Percentiles rank a stretch among this genome's conserved stretches.
phyloP scores from a whole-genome alignment of 2,329 filamentous ascomycete species.

The Acrocalymma vagum region DNA sequence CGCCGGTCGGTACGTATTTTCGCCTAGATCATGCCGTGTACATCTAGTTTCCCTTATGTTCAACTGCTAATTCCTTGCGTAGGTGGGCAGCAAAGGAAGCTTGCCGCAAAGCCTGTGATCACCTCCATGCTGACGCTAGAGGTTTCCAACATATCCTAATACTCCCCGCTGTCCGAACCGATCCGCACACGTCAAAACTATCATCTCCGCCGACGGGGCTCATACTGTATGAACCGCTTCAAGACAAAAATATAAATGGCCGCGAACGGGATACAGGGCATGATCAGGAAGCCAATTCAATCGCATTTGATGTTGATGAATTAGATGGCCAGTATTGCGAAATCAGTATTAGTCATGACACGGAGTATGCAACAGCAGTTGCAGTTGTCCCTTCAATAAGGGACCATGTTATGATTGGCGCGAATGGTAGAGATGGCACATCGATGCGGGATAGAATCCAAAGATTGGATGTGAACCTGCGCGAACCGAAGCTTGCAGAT shows the following conservation, averaged over 20 bases:
- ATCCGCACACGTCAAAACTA: constrained; percentile 10
- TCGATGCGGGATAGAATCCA: too few species aligned
- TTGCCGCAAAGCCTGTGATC: constrained; percentile 54
- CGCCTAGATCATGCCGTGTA: too few species aligned
- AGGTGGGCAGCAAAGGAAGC: constrained; percentile 63
- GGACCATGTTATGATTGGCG: not conserved
- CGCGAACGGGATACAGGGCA: constrained; percentile 1
- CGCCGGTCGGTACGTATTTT: constrained; percentile 44
- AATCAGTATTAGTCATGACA: constrained; percentile 88
- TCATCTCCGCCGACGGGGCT: constrained; percentile 34
- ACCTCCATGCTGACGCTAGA: constrained; percentile 25
- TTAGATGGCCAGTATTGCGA: constrained; percentile 63
- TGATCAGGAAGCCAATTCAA: not conserved
- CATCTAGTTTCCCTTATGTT: not conserved
- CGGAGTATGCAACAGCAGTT: constrained; percentile 78
- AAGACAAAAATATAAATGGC: too few species aligned
- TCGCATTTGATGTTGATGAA: constrained; percentile 17
- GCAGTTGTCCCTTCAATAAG: constrained; percentile 61
- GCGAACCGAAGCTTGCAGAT: too few species aligned
- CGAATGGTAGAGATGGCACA: constrained; percentile 1
- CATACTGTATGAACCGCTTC: constrained; percentile 28
- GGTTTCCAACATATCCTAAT: constrained; percentile 52
- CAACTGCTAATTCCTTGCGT: constrained; percentile 9
- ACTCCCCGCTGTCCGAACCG: constrained; percentile 23
- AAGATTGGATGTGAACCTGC: too few species aligned